Evolutionary conservation across 768 basidiomycete genomes (phyloP), one percentile per base, ranked within the genome.

Genomic region (Cytidiella melzeri): DNA sequence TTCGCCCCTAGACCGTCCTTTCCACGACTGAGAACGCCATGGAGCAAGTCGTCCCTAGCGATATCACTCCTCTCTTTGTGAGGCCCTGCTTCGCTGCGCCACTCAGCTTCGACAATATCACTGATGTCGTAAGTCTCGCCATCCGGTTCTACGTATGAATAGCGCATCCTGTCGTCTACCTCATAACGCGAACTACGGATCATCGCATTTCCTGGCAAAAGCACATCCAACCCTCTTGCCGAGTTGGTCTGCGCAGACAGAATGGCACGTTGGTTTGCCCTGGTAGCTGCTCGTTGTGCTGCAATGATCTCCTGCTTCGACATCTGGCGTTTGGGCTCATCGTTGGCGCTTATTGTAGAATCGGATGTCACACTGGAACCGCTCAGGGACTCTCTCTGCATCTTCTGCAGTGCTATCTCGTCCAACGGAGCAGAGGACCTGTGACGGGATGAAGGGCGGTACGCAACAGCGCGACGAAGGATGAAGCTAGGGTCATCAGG

Each of bases 101-200:
- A 87, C 57, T 95, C 95, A 65, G 89, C 81, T 61, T 94, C 92
- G 41, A 97, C 77, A 43, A 96, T 84, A 54, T 95, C 87, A 59
- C 90, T 92, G 63, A 98, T 92, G 64, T 98, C 95, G 59, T 84
- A 87, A 0, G 86, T 87, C 68, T 90, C 90, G 2, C 93, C 95
- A 53, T 93, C 91, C 2, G 81, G 76, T 54, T 92, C 84, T 37
- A 97, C 87, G 63, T 92, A 97, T 34, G 94, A 96, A 64, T 99
- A 99, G 0, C 94, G 84, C 69, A 92, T 85, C 41, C 74, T 71
- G 55, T 90, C 86, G 37, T 76, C 80, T 4, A 68, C 62, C 19
- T 90, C 80, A 54, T 83, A 81, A 5, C 91, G 74, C 5, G 87
- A 83, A 58, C 91, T 93, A 25, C 95, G 84, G 9, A 98, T 74